Percentiles rank a stretch among this genome's conserved stretches.
Conservation (phyloP, 352 stramenopile species). For the Blastocystis sp. region DNA sequence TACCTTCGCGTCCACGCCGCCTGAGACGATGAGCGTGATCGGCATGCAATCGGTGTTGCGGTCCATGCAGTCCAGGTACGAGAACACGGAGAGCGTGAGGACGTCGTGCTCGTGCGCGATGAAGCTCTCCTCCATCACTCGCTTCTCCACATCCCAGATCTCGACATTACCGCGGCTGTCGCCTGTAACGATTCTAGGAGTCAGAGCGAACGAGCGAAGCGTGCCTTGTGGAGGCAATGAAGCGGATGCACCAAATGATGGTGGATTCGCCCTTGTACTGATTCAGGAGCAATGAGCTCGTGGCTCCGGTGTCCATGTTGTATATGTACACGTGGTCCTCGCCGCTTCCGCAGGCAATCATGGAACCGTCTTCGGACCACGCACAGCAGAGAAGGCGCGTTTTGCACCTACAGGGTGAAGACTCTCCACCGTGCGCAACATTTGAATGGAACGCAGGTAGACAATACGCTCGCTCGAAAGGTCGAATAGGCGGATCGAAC, state of each 20-base stretch:
- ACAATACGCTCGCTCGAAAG: constrained; percentile 16
- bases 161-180: constrained; percentile 49
- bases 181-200: constrained; percentile 2
- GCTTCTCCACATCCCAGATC: constrained; percentile 30
- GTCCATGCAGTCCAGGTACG: neutral
- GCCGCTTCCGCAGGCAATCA: constrained; percentile 18
- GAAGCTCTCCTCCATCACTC: constrained; percentile 5
- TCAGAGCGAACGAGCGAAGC: neutral
- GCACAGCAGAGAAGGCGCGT: constrained; percentile 13
- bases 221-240: neutral
- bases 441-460: constrained; percentile 64
- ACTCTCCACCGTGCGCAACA: neutral
- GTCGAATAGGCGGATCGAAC: constrained; percentile 62
- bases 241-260: constrained; percentile 36
- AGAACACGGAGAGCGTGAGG: constrained; percentile 47
- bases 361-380: constrained; percentile 24
- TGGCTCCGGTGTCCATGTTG: constrained; percentile 6
- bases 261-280: constrained; percentile 5
- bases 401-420: constrained; percentile 50
- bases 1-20: constrained; percentile 35
- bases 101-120: constrained; percentile 52
- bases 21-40: neutral
- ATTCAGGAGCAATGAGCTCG: neutral
- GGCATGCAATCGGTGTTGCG: neutral
- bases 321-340: constrained; percentile 7